Percentiles rank a stretch among this genome's conserved stretches.
Evolutionary conservation across 345 rosid species (phyloP).

Genomic region (Dipteronia dyeriana): DNA sequence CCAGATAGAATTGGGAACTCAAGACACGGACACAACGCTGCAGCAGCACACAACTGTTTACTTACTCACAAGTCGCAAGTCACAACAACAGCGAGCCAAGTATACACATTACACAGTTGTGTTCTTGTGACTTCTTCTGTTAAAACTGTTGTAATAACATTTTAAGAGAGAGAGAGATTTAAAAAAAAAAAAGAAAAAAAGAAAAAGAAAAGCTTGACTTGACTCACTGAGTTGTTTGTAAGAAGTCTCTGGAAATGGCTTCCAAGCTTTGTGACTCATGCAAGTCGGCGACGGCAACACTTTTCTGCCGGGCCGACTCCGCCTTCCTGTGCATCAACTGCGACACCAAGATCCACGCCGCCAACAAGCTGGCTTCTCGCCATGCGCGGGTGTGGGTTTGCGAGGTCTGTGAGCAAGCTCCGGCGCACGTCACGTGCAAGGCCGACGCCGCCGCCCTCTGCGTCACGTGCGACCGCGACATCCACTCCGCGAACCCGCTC

Average conservation of each 20-base stretch:
- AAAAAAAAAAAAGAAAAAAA: background rate
- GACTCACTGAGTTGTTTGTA: background rate
- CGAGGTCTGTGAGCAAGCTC: slow-evolving; percentile 99
- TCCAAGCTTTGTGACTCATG: slow-evolving; percentile 91
- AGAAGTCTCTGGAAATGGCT: slow-evolving; percentile 46
- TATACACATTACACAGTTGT: background rate
- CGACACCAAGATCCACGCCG: slow-evolving; percentile 83
- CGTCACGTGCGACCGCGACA: slow-evolving; percentile 89
- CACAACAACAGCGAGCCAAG: slow-evolving; percentile 18
- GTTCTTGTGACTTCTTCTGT: background rate
- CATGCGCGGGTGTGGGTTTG: slow-evolving; percentile 94
- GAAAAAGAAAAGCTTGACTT: too few relatives aligned
- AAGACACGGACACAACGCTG: background rate
- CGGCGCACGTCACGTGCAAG: slow-evolving; percentile 94
- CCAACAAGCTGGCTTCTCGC: slow-evolving; percentile 92
- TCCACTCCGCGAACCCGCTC: slow-evolving; percentile 93
- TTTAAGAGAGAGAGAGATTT: slow-evolving; percentile 10
- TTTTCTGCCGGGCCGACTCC: slow-evolving; percentile 90
- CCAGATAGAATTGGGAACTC: slow-evolving; percentile 43
- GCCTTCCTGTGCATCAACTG: slow-evolving; percentile 87
- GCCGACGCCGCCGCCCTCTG: slow-evolving; percentile 99
- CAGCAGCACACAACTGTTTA: background rate
- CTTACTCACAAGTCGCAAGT: too few relatives aligned
- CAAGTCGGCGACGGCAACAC: slow-evolving; percentile 84
- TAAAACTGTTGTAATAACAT: background rate